phyloP scores from a whole-genome alignment of 2,329 filamentous ascomycete species.

The Aschersonia sp. region DNA sequence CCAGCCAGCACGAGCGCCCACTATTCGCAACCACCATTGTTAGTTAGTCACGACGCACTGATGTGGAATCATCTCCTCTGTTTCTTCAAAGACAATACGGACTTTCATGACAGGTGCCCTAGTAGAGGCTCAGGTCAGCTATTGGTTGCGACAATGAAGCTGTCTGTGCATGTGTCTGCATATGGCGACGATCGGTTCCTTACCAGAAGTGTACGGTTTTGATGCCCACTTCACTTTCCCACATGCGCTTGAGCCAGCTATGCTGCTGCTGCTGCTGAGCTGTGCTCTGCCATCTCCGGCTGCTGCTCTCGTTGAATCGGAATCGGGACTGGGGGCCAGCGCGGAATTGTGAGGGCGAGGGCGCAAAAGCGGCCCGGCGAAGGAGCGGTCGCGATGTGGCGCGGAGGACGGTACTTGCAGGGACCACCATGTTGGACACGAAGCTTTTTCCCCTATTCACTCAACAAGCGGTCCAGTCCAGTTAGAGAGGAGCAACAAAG shows the following conservation, averaged over 20 bases:
- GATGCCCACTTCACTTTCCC: slow-evolving; percentile 65
- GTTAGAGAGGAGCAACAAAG: no score
- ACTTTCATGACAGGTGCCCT: slow-evolving; percentile 89
- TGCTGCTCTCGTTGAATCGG: slow-evolving; percentile 10
- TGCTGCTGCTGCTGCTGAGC: slow-evolving; percentile 30
- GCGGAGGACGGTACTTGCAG: slow-evolving; percentile 35
- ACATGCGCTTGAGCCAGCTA: slow-evolving; percentile 62
- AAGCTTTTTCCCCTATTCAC: no score
- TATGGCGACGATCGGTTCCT: slow-evolving; percentile 8
- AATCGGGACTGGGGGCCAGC: slow-evolving; percentile 19
- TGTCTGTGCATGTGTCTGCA: not conserved
- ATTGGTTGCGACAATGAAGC: not conserved
- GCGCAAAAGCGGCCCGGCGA: slow-evolving; percentile 27
- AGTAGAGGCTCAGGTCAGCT: slow-evolving; percentile 2
- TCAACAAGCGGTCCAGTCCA: no score
- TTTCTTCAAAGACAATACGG: slow-evolving; percentile 6
- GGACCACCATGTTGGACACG: slow-evolving; percentile 16
- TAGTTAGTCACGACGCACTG: no score
- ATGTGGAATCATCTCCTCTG: not conserved
- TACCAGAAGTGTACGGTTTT: slow-evolving; percentile 99
- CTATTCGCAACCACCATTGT: slow-evolving; percentile 22
- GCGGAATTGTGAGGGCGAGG: slow-evolving; percentile 23
- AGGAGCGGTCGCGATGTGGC: slow-evolving; percentile 37
- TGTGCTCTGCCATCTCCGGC: slow-evolving; percentile 58
- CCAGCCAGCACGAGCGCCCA: slow-evolving; percentile 90